Conservation (phyloP, 2,329 filamentous ascomycete species). For the Scytalidium sp. region DNA sequence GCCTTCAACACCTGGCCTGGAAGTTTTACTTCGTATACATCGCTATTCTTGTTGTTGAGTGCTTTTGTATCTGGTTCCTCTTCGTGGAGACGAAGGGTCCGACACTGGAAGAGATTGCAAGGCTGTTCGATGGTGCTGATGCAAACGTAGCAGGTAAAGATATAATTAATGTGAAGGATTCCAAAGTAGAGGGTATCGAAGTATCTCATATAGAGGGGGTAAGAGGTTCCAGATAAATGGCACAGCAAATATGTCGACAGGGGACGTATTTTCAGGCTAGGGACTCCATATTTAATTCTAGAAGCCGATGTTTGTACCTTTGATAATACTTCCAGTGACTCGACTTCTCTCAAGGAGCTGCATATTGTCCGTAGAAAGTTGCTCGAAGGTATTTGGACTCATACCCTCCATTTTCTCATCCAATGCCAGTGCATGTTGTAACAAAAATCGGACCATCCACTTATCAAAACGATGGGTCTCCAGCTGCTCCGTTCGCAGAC, state of each 20-base stretch:
- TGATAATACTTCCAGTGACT: conserved; percentile 4
- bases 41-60: conserved; percentile 25
- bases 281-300: too few species aligned
- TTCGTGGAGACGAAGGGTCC: conserved; percentile 31
- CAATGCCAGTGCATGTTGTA: conserved; percentile 30
- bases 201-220: background rate
- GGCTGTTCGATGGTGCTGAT: conserved; percentile 26
- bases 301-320: background rate
- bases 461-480: conserved; percentile 29
- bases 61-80: conserved; percentile 27
- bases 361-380: background rate
- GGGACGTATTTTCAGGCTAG: too few species aligned
- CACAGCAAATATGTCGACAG: too few species aligned
- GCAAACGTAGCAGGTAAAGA: conserved; percentile 9
- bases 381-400: background rate
- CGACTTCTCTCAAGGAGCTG: conserved; percentile 3
- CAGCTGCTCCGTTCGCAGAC: conserved; percentile 22
- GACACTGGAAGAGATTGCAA: conserved; percentile 30
- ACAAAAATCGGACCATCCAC: conserved; percentile 30
- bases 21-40: conserved; percentile 31
- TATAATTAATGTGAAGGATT: background rate
- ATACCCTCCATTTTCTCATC: conserved; percentile 11
- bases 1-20: conserved; percentile 13
- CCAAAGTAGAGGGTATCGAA: background rate
- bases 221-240: too few species aligned